Conservation (phyloP, 768 basidiomycete species). For the Kwoniella sp. region DNA sequence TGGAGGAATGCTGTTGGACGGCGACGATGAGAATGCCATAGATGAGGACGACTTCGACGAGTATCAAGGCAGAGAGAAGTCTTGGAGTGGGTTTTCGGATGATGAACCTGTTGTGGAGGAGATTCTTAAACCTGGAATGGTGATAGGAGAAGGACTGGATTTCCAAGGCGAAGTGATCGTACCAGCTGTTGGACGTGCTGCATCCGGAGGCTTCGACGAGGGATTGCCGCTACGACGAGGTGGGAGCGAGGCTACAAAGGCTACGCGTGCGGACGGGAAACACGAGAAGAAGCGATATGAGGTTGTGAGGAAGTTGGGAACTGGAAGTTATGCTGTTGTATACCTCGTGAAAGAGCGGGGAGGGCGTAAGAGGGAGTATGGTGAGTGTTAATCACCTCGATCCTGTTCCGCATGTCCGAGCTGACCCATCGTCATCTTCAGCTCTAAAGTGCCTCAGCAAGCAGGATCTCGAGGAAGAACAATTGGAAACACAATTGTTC, state of each 20-base stretch:
- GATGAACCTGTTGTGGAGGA: constrained; percentile 33
- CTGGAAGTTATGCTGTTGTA: constrained; percentile 90
- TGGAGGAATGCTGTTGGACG: constrained; percentile 45
- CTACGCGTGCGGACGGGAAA: constrained; percentile 15
- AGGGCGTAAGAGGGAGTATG: constrained; percentile 53
- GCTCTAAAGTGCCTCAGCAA: constrained; percentile 98
- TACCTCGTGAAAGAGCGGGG: constrained; percentile 69
- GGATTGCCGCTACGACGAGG: constrained; percentile 41
- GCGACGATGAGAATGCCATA: constrained; percentile 18
- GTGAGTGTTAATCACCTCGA: constrained; percentile 34
- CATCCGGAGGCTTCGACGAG: constrained; percentile 23
- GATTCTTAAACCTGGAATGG: constrained; percentile 44
- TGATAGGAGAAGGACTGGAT: constrained; percentile 53
- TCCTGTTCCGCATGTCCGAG: background rate
- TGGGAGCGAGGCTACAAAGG: constrained; percentile 42
- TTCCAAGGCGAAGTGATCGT: constrained; percentile 52
- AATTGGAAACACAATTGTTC: constrained; percentile 82
- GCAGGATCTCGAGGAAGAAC: constrained; percentile 85
- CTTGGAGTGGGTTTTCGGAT: constrained; percentile 30
- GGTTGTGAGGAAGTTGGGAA: constrained; percentile 81
- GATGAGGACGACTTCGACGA: constrained; percentile 30
- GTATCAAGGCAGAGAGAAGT: constrained; percentile 28
- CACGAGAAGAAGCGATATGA: constrained; percentile 61
- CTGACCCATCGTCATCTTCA: constrained; percentile 55
- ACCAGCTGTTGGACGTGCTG: constrained; percentile 44